Conservation (phyloP, 179 eudicot genomes). For the Drosera spatulata region DNA sequence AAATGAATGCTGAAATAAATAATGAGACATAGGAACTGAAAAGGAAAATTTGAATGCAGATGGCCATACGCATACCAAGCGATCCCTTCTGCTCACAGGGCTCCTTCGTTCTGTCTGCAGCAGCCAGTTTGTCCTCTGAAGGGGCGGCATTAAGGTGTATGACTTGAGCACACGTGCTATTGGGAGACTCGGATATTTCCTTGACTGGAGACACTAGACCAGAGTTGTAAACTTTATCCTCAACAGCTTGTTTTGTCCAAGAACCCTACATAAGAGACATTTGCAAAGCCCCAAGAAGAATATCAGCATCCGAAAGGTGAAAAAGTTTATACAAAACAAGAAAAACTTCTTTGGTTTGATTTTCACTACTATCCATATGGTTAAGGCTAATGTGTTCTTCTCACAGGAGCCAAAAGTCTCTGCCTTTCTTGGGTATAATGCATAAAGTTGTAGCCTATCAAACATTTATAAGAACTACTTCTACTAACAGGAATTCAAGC, state of each 20-base stretch:
- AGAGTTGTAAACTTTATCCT: conserved; percentile 25
- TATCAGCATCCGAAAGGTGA: too few species aligned
- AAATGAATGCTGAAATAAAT: too few species aligned
- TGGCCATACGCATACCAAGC: conserved; percentile 13
- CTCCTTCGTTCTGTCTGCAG: conserved; percentile 14
- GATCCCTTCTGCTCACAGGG: conserved; percentile 12
- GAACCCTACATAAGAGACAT: conserved; percentile 26
- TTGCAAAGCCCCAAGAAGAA: background rate
- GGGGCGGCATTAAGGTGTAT: conserved; percentile 13
- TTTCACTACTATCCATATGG: too few species aligned
- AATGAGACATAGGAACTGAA: too few species aligned
- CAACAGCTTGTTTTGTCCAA: conserved; percentile 43
- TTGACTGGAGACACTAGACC: conserved; percentile 15
- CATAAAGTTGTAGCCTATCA: too few species aligned
- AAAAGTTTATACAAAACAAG: too few species aligned
- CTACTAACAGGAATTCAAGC: too few species aligned
- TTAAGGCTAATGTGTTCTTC: too few species aligned
- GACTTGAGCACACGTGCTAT: conserved; percentile 45
- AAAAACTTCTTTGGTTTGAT: too few species aligned
- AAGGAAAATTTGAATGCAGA: background rate
- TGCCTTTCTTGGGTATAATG: too few species aligned
- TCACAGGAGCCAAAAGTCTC: too few species aligned
- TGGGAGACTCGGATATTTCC: conserved; percentile 22
- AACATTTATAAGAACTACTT: too few species aligned
- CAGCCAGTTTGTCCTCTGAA: conserved; percentile 10